Evolutionary conservation across 768 basidiomycete species (phyloP), one percentile per base, ranked within the genome.

Genomic region (Nidularia sp.): DNA sequence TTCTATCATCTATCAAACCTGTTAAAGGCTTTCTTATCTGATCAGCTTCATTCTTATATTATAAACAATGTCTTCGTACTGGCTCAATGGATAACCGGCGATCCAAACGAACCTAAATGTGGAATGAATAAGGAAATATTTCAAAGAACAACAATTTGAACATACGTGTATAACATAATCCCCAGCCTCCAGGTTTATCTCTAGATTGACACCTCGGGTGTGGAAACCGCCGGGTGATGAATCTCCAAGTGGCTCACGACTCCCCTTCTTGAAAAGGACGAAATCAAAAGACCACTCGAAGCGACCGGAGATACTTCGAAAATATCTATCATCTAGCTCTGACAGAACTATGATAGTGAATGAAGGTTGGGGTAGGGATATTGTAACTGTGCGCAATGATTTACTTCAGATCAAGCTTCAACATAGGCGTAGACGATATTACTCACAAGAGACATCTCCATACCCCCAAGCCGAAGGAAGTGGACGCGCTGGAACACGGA

Each of bases 381-480:
- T 68, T 2, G 73, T 77, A 59, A 76, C 80, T 80, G 49, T 12
- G 22, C 13, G 15, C 8, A 33, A 31, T 43, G 9, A 44, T 7
- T 18, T 32, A 53, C 29, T 49, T 42, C 51, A 12, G 42, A 29
- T 15, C 51, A 10, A 36, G 15, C 31, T 43, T 4, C 18, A 18
- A 18, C 18, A 18, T 18, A 18, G 18, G 18, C 18, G 18, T 18
- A 18, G 18, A 18, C 18, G 18, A 18, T 18, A 18, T 18, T 18
- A 15, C 67, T 49, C 54, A 78, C 76, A 79, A 18, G 75, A 77
- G 15, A 81, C 66, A 53, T 77, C 77, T 15, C 79, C 79, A 51
- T 66, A 78, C 1, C 70, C 61, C 65, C 70, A 74, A 6, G 74
- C 74, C 13, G 65, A 60, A 33, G 68, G 68, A 15, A 63, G 55